Percentiles rank a stretch among this genome's conserved stretches.
phyloP scores from a whole-genome alignment of 176 grass and related monocot species.

The Eragrostis curvula region DNA sequence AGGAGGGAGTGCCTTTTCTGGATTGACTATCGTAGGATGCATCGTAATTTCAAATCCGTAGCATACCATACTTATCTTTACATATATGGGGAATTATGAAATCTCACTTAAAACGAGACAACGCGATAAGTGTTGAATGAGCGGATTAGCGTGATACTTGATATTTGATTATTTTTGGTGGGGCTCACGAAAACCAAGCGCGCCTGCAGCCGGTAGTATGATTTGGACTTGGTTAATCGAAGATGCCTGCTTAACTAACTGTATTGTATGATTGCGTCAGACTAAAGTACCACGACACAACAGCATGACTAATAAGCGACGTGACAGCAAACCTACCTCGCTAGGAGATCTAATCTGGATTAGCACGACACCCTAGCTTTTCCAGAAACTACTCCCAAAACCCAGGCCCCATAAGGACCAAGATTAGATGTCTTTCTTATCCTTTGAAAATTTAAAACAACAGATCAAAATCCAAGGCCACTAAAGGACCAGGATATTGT shows the following conservation, averaged over 20 bases:
- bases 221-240: neutral
- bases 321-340: constrained; percentile 3
- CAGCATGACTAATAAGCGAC: neutral
- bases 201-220: neutral
- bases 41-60: no score
- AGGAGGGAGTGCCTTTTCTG: no score
- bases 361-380: constrained; percentile 25
- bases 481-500: no score
- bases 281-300: neutral
- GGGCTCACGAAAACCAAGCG: neutral
- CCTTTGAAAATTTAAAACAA: neutral
- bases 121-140: neutral
- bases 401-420: neutral
- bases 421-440: constrained; percentile 23
- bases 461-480: no score
- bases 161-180: neutral
- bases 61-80: no score
- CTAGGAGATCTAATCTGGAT: neutral
- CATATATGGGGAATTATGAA: no score
- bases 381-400: constrained; percentile 13
- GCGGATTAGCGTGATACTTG: no score
- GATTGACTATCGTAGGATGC: no score
- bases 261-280: neutral
- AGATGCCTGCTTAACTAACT: neutral
- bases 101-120: neutral